Base-by-base conservation (phyloP, 768 basidiomycete genomes). In the Tephrocybe sp. region DNA sequence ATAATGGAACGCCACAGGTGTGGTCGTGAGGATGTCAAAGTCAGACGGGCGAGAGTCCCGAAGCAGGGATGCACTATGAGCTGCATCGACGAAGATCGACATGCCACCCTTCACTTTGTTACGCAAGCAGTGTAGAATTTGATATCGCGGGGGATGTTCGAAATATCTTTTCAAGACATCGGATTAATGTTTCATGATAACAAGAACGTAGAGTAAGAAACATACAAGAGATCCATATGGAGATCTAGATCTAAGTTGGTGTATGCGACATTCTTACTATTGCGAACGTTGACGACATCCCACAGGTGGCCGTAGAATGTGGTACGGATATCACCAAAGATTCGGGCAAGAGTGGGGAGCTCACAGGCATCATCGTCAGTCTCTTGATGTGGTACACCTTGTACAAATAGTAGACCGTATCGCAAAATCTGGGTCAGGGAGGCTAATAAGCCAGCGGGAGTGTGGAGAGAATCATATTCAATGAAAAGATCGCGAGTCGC, bases 271-370 rank as follows among this genome's bases (percentile, higher is more conserved):
- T 99, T 99, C 56, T 75, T 79, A 60, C 89, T 89, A 47, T 90
- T 75, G 34, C 66, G 70, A 32, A 84, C 59, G 52, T 85, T 90
- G 69, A 83, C 81, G 22, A 98, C 95, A 64, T 97, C 83, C 92
- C 93, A 98, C 1, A 87, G 62, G 37, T 77, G 73, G 0, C 96
- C 96, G 57, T 99, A 99, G 65, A 98, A 95, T 8, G 94, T 98
- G 37, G 78, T 72, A 22, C 92, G 74, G 22, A 98, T 73, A 55
- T 90, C 80, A 5, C 92, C 88, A 58, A 98, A 88, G 19, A 60
- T 63, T 22, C 74, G 70, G 1, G 82, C 90, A 2, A 98, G 72
- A n/a, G 51, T 68, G 3, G 80, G 74, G 25, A 93, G 64, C 64
- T 87, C 87, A 63, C 91, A 93, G 0, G 65, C 67, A 22, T 77